Evolutionary conservation across 495 filamentous ascomycete species (phyloP).

Genomic region (Trichoderma gamsii): DNA sequence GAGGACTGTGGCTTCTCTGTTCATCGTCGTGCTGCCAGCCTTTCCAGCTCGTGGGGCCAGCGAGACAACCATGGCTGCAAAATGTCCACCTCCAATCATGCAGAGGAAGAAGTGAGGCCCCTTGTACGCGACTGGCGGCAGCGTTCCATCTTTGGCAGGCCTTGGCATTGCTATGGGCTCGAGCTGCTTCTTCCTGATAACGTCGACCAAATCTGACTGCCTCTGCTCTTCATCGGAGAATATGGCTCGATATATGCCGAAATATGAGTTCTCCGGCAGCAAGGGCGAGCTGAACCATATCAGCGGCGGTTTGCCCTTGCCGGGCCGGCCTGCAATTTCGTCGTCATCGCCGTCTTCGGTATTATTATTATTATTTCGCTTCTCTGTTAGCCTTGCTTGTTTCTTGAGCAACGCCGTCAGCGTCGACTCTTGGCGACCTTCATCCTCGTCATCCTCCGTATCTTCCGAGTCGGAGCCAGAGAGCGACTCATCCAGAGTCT

Average conservation of each 20-base stretch:
- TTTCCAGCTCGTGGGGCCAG: constrained; percentile 74
- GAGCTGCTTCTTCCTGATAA: constrained; percentile 68
- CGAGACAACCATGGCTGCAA: constrained; percentile 91
- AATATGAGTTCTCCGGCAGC: constrained; percentile 68
- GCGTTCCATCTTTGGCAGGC: constrained; percentile 41
- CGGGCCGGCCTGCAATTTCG: constrained; percentile 35
- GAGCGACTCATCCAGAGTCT: constrained; percentile 80
- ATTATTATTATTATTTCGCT: constrained; percentile 26
- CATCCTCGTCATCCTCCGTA: constrained; percentile 47
- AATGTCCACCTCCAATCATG: constrained; percentile 98
- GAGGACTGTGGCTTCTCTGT: constrained; percentile 75
- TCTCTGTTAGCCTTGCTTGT: constrained; percentile 64
- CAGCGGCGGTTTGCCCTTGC: constrained; percentile 63
- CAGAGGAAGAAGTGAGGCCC: constrained; percentile 86
- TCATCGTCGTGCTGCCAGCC: constrained; percentile 50
- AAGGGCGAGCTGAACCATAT: constrained; percentile 77
- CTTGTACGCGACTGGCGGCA: constrained; percentile 44
- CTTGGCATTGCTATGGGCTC: constrained; percentile 53
- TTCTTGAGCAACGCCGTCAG: constrained; percentile 71
- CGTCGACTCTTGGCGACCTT: constrained; percentile 50
- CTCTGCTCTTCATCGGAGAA: constrained; percentile 67
- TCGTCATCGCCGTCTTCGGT: constrained; percentile 46
- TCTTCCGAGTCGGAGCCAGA: constrained; percentile 66
- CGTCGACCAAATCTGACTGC: constrained; percentile 59
- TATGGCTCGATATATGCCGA: constrained; percentile 79